These are phyloP conservation scores for Baeospora myosura DNA, from an alignment of 1,284 basidiomycete genomes.

Conservation along the genomic window DNA sequence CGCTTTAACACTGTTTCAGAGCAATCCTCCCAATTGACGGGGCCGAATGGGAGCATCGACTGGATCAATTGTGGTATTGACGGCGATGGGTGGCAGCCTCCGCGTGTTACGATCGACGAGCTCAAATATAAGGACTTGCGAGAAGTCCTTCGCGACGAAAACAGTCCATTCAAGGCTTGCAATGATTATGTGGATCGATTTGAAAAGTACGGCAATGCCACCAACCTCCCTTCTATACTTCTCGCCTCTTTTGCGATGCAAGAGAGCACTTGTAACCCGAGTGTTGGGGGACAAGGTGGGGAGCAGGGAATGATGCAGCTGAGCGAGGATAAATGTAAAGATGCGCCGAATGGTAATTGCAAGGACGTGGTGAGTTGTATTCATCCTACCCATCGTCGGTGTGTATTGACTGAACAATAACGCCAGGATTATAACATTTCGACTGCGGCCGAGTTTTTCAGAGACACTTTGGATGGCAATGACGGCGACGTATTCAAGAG, in stretches of 20 bases:
- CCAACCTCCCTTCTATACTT: background rate
- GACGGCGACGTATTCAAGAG: background rate
- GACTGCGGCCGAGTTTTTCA: background rate
- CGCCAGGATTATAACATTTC: background rate
- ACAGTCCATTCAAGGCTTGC: background rate
- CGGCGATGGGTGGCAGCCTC: background rate
- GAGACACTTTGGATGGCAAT: background rate
- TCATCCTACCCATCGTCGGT: background rate
- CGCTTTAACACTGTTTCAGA: too few species aligned
- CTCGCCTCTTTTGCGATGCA: slow-evolving; percentile 2
- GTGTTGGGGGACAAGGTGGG: background rate
- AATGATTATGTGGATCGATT: background rate
- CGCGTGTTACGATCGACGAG: background rate
- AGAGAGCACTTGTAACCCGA: background rate
- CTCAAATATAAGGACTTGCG: background rate
- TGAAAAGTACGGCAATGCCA: background rate
- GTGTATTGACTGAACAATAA: background rate
- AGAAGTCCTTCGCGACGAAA: background rate
- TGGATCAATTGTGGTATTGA: slow-evolving; percentile 1
- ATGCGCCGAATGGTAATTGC: background rate
- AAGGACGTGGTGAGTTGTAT: background rate
- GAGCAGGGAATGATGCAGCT: background rate
- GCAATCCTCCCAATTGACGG: too few species aligned
- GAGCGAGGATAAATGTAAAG: background rate
- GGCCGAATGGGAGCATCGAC: slow-evolving; percentile 2